phyloP scores from a whole-genome alignment of 805 yeast genomes.

The Priceomyces castillae region DNA sequence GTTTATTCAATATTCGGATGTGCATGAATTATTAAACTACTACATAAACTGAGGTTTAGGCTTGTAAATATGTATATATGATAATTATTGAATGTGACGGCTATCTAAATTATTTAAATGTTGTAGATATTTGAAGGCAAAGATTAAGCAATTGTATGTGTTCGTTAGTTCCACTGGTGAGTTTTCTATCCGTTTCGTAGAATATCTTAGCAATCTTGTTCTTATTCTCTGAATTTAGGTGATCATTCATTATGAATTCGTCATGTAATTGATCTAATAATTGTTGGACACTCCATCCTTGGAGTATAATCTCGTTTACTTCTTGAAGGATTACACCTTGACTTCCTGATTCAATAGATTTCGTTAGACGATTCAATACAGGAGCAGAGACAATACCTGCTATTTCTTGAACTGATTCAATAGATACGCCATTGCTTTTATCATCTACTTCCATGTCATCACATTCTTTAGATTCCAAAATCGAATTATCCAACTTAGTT shows the following conservation, averaged over 20 bases:
- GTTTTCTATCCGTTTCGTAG: constrained; percentile 70
- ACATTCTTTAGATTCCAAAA: constrained; percentile 17
- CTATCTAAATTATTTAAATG: background rate
- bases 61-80: constrained; percentile 1
- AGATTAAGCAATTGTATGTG: constrained; percentile 76
- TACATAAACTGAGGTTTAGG: background rate
- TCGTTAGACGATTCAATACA: constrained; percentile 42
- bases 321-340: constrained; percentile 31
- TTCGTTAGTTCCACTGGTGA: constrained; percentile 87
- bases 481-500: constrained; percentile 49
- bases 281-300: constrained; percentile 81
- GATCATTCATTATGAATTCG: constrained; percentile 54
- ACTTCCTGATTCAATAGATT: constrained; percentile 25
- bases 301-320: constrained; percentile 53
- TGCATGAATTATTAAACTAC: background rate
- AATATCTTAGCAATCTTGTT: constrained; percentile 60
- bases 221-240: constrained; percentile 52
- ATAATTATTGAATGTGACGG: background rate
- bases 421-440: constrained; percentile 40
- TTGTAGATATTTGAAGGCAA: constrained; percentile 29
- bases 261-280: constrained; percentile 72
- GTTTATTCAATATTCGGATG: background rate
- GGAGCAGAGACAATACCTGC: constrained; percentile 69
- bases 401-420: constrained; percentile 56
- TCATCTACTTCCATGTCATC: constrained; percentile 30